phyloP scores from a whole-genome alignment of 1,139 yeast genomes.

The Taphrina populina region DNA sequence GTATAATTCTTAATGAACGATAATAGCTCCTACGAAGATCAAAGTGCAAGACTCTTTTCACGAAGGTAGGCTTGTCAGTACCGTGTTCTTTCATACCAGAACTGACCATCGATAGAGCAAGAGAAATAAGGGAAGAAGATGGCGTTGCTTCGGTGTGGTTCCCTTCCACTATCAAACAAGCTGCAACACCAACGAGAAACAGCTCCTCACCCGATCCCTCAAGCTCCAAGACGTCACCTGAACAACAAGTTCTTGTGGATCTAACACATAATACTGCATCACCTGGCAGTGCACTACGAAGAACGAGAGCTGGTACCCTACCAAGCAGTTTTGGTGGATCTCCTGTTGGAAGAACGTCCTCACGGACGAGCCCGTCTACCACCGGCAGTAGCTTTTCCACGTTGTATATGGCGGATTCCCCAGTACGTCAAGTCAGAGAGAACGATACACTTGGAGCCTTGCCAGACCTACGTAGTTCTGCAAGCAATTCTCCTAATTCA shows the following conservation, averaged over 20 bases:
- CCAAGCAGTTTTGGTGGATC: conserved; percentile 48
- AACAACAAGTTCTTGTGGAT: conserved; percentile 11
- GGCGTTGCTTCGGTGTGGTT: conserved; percentile 30
- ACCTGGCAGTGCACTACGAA: conserved; percentile 38
- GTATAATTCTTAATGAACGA: conserved; percentile 16
- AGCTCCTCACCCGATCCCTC: conserved; percentile 12
- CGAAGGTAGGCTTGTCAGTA: conserved; percentile 13
- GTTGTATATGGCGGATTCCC: conserved; percentile 36
- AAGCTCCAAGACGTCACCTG: conserved; percentile 12
- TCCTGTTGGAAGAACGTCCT: conserved; percentile 33
- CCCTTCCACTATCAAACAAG: conserved; percentile 25
- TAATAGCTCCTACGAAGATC: conserved; percentile 1
- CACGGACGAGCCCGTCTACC: conserved; percentile 35
- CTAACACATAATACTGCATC: conserved; percentile 34
- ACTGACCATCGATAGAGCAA: conserved; percentile 1
- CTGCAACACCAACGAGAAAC: conserved; percentile 6
- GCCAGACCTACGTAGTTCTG: conserved; percentile 33
- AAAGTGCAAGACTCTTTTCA: conserved; percentile 16
- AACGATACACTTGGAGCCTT: conserved; percentile 33
- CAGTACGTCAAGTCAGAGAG: not conserved
- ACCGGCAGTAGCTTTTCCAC: conserved; percentile 39
- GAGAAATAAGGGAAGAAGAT: conserved; percentile 31
- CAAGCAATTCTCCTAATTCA: conserved; percentile 34
- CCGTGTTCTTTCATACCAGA: not conserved
- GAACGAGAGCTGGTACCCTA: conserved; percentile 52